Conservation (phyloP, 495 filamentous ascomycete species). For the Emericellopsis terricola region DNA sequence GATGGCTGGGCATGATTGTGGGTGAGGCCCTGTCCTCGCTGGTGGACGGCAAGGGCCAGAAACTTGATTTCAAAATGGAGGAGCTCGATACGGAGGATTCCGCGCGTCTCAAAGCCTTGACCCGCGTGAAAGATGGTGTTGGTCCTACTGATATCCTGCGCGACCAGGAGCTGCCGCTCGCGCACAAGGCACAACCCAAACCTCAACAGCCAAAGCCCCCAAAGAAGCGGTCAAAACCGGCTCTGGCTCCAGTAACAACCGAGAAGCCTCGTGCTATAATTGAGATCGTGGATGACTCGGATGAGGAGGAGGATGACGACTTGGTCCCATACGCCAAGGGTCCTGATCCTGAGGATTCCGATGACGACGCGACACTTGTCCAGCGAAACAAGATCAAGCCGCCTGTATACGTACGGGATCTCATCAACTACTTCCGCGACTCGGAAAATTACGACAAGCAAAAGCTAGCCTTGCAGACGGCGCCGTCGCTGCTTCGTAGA, state of each 20-base stretch:
- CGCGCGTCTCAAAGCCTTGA: slow-evolving; percentile 55
- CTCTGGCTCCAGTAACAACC: slow-evolving; percentile 6
- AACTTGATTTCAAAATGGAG: slow-evolving; percentile 69
- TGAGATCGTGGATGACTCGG: slow-evolving; percentile 47
- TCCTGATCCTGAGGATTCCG: slow-evolving; percentile 78
- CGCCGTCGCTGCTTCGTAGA: slow-evolving; percentile 64
- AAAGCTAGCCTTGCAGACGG: slow-evolving; percentile 57
- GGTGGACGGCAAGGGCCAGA: slow-evolving; percentile 53
- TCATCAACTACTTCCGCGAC: slow-evolving; percentile 62
- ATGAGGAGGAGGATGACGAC: slow-evolving; percentile 45
- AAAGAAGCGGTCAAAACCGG: slow-evolving; percentile 8
- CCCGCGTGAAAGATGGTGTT: slow-evolving; percentile 40
- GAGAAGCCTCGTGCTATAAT: slow-evolving; percentile 33
- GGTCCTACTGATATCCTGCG: slow-evolving; percentile 37
- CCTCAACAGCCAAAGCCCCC: slow-evolving; percentile 7
- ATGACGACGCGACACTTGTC: slow-evolving; percentile 79
- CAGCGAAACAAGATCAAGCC: slow-evolving; percentile 65
- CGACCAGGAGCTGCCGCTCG: neutral
- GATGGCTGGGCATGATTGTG: slow-evolving; percentile 80
- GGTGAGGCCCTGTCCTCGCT: slow-evolving; percentile 67
- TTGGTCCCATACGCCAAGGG: slow-evolving; percentile 76
- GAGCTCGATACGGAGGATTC: slow-evolving; percentile 58
- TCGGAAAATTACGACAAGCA: slow-evolving; percentile 71
- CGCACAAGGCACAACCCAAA: slow-evolving; percentile 3
- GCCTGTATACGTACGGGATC: slow-evolving; percentile 82